phyloP scores from a whole-genome alignment of 2,329 filamentous ascomycete species.

The Fusarium avenaceum region DNA sequence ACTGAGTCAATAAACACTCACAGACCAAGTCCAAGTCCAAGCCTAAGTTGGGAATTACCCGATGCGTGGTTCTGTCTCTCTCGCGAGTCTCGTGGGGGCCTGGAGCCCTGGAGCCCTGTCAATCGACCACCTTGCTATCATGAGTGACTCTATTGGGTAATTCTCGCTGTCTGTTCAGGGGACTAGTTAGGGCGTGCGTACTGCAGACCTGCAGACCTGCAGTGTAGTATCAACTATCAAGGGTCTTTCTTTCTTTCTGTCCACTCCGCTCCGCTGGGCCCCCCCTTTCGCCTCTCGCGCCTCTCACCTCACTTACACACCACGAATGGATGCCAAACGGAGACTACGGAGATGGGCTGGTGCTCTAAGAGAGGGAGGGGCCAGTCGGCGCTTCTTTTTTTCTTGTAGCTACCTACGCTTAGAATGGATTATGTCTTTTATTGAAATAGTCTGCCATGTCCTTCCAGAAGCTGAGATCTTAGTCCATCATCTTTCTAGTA shows the following conservation, averaged over 20 bases:
- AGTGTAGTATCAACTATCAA: not conserved
- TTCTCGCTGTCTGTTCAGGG: slow-evolving; percentile 10
- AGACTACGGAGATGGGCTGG: slow-evolving; percentile 40
- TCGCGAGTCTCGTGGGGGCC: slow-evolving; percentile 42
- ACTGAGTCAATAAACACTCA: too few species aligned
- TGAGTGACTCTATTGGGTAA: slow-evolving; percentile 48
- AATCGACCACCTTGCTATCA: slow-evolving; percentile 48
- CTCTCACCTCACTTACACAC: slow-evolving; percentile 31
- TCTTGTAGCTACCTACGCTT: slow-evolving; percentile 15
- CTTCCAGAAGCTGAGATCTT: slow-evolving; percentile 34
- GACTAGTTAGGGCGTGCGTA: slow-evolving; percentile 6
- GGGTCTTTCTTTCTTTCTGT: slow-evolving; percentile 9
- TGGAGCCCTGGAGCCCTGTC: slow-evolving; percentile 47
- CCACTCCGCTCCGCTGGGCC: slow-evolving; percentile 4
- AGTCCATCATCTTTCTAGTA: slow-evolving; percentile 12
- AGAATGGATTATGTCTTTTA: slow-evolving; percentile 28
- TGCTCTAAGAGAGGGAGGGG: slow-evolving; percentile 20
- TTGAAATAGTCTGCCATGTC: slow-evolving; percentile 27
- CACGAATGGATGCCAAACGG: slow-evolving; percentile 35
- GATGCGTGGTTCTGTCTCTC: slow-evolving; percentile 34
- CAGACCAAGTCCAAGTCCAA: slow-evolving; percentile 6
- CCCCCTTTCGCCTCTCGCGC: too few species aligned
- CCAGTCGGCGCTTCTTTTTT: slow-evolving; percentile 33
- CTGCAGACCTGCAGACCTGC: too few species aligned
- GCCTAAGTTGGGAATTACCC: slow-evolving; percentile 43